A percentile compares a stretch with the other conserved stretches of the same genome.
Evolutionary conservation across 805 yeast species (phyloP).

Genomic region (Wickerhamomyces mucosus): DNA sequence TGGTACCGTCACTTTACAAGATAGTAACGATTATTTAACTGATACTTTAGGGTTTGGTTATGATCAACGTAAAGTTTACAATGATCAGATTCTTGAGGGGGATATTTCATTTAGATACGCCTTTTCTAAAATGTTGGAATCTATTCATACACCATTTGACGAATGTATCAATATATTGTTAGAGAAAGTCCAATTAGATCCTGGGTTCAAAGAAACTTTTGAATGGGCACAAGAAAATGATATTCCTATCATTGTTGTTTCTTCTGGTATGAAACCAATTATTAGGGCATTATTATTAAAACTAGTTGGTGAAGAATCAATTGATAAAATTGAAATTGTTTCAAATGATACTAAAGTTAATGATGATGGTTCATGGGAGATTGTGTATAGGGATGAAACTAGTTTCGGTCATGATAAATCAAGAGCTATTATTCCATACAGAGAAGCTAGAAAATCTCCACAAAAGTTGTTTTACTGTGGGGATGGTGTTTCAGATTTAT

Average conservation of each 20-base stretch:
- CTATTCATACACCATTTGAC: constrained; percentile 65
- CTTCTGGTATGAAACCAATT: constrained; percentile 91
- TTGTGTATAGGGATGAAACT: constrained; percentile 76
- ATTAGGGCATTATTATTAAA: constrained; percentile 67
- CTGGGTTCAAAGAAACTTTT: constrained; percentile 80
- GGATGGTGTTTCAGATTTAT: constrained; percentile 92
- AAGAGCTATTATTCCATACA: constrained; percentile 50
- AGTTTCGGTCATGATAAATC: constrained; percentile 95
- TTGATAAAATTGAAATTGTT: constrained; percentile 64
- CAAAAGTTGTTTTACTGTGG: constrained; percentile 89
- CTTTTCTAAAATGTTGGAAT: constrained; percentile 74
- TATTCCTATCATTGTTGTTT: constrained; percentile 80
- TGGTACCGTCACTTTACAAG: constrained; percentile 94
- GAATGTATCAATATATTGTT: constrained; percentile 70
- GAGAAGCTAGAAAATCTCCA: constrained; percentile 19
- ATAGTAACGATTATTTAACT: constrained; percentile 86
- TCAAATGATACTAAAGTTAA: constrained; percentile 64
- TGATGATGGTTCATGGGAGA: constrained; percentile 64
- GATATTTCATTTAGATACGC: constrained; percentile 70
- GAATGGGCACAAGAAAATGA: constrained; percentile 63
- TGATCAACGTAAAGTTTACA: constrained; percentile 53
- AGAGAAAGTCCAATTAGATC: constrained; percentile 66
- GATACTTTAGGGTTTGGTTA: constrained; percentile 84
- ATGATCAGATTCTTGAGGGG: constrained; percentile 64
- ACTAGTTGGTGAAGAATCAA: constrained; percentile 71